A percentile compares a stretch with the other conserved stretches of the same genome.
Evolutionary conservation across 139 green algal species (phyloP).

Genomic region (Monoraphidium neglectum): DNA sequence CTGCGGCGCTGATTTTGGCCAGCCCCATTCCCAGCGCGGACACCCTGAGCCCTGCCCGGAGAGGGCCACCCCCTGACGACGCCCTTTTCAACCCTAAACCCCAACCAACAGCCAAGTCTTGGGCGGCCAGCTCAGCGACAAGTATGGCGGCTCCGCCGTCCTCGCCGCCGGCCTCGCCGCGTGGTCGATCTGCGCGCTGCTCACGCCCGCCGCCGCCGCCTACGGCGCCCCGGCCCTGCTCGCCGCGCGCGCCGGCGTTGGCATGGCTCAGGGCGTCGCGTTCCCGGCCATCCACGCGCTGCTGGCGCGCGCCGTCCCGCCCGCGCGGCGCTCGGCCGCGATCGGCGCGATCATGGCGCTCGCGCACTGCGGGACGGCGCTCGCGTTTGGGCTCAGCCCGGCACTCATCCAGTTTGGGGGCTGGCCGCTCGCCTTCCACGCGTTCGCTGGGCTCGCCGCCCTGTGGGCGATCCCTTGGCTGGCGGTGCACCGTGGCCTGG

Average conservation of each 20-base stretch:
- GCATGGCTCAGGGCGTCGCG: conserved; percentile 70
- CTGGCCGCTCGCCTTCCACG: too few relatives aligned
- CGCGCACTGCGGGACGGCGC: conserved; percentile 68
- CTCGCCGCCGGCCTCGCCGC: conserved; percentile 51
- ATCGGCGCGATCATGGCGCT: conserved; percentile 71
- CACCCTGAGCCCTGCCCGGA: too few relatives aligned
- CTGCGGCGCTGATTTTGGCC: too few relatives aligned
- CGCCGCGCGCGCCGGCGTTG: conserved; percentile 56
- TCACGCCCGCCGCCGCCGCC: conserved; percentile 55
- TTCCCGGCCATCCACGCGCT: conserved; percentile 79
- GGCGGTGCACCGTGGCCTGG: too few relatives aligned
- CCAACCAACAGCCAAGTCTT: too few relatives aligned
- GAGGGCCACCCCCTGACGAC: too few relatives aligned
- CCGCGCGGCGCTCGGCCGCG: conserved; percentile 50
- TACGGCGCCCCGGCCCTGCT: conserved; percentile 51
- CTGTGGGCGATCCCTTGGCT: too few relatives aligned
- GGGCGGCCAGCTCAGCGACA: conserved; percentile 58
- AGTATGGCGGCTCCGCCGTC: conserved; percentile 68
- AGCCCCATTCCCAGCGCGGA: too few relatives aligned
- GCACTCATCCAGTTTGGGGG: too few relatives aligned
- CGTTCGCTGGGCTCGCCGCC: too few relatives aligned
- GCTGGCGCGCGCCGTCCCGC: conserved; percentile 35
- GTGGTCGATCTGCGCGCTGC: conserved; percentile 55
- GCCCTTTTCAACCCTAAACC: too few relatives aligned
- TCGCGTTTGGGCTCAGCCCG: too few relatives aligned